These are phyloP conservation scores for Podospora comata DNA, from an alignment of 495 filamentous ascomycete species.

Conservation along the genomic window DNA sequence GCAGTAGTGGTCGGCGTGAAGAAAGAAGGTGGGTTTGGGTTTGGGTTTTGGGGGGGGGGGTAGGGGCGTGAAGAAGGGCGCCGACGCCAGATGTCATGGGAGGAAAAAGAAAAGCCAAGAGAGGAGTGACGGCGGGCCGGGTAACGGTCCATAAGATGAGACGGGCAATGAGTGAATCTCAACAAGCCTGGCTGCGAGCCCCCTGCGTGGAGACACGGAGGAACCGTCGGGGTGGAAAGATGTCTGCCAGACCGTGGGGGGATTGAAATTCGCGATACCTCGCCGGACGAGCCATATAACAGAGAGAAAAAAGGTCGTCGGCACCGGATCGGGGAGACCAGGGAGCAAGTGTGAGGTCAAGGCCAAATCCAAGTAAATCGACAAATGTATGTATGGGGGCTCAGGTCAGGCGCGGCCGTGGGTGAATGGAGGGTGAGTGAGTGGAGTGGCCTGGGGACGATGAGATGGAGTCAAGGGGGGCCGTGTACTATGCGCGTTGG, in stretches of 20 bases:
- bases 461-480: constrained; percentile 8
- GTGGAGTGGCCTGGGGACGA: constrained; percentile 8
- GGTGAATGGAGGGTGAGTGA: background rate
- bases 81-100: constrained; percentile 17
- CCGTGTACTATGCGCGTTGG: constrained; percentile 3
- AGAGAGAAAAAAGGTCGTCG: background rate
- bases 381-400: background rate
- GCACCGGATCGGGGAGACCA: background rate
- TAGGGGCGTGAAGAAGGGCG: constrained; percentile 8
- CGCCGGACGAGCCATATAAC: background rate
- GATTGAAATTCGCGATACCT: background rate
- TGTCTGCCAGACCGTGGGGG: background rate
- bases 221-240: constrained; percentile 4
- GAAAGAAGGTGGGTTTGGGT: constrained; percentile 4
- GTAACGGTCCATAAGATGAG: constrained; percentile 32
- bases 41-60: background rate
- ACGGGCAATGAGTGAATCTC: constrained; percentile 19
- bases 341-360: background rate
- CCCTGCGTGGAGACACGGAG: background rate
- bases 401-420: background rate
- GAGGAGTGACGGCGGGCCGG: constrained; percentile 21
- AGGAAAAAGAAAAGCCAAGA: constrained; percentile 10
- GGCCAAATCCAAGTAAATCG: background rate
- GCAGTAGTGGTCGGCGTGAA: constrained; percentile 1
- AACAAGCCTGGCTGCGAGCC: constrained; percentile 7